Evolutionary conservation across 352 stramenopile species (phyloP).

Genomic region (Elongisporangium anandrum): DNA sequence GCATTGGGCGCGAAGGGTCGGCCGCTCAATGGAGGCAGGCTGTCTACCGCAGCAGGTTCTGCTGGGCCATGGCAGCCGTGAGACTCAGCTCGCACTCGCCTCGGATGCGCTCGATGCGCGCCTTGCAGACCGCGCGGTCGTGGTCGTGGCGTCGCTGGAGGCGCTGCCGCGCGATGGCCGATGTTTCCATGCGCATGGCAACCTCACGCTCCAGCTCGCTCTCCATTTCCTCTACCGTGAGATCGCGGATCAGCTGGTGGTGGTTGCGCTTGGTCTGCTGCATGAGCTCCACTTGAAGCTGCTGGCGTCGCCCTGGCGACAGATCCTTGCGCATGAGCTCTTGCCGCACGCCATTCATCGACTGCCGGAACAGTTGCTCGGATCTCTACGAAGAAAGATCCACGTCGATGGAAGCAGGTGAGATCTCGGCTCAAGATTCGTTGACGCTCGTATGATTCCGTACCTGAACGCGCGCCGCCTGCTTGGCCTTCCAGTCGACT

Average conservation of each 20-base stretch:
- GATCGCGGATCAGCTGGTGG: conserved; percentile 36
- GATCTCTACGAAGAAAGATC: conserved; percentile 27
- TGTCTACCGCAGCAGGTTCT: conserved; percentile 63
- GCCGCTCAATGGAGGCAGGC: not conserved
- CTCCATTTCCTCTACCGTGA: conserved; percentile 59
- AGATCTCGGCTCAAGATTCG: no score
- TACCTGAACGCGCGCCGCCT: conserved; percentile 48
- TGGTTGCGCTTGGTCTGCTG: conserved; percentile 66
- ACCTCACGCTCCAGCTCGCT: conserved; percentile 61
- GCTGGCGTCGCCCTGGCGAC: conserved; percentile 19
- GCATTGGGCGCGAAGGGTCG: not conserved
- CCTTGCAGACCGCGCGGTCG: conserved; percentile 46
- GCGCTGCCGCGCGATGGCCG: conserved; percentile 30
- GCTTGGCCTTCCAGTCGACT: conserved; percentile 48
- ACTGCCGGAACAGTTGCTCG: conserved; percentile 40
- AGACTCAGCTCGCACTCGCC: conserved; percentile 67
- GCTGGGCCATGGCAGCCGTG: conserved; percentile 52
- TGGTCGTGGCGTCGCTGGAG: conserved; percentile 46
- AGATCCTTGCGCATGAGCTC: conserved; percentile 46
- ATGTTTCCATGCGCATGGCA: conserved; percentile 41
- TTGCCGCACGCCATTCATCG: conserved; percentile 38
- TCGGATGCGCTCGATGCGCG: conserved; percentile 58
- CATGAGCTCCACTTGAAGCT: conserved; percentile 48
- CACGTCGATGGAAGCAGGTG: not conserved
- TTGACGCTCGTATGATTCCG: not conserved